Conservation (phyloP, 768 basidiomycete species). For the Serendipita sp. region DNA sequence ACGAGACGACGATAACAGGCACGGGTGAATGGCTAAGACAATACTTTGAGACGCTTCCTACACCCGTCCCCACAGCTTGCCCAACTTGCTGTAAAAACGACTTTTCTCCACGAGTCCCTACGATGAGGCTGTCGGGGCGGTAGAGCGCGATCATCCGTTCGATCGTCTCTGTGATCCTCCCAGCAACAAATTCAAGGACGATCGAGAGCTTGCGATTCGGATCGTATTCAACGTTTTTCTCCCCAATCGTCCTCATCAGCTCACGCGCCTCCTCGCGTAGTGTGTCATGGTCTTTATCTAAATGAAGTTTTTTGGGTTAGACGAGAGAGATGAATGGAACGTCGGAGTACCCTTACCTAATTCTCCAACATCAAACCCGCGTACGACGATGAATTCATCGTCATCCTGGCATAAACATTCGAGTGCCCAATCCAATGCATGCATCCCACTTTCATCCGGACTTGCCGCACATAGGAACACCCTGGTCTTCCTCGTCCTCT, state of each 20-base stretch:
- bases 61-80: constrained; percentile 33
- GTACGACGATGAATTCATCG: constrained; percentile 82
- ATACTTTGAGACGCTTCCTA: constrained; percentile 47
- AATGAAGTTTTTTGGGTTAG: not conserved
- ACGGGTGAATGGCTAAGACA: constrained; percentile 87
- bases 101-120: constrained; percentile 69
- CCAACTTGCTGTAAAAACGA: constrained; percentile 38
- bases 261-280: constrained; percentile 75
- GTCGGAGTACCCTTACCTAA: constrained; percentile 34
- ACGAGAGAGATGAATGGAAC: not conserved
- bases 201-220: constrained; percentile 71
- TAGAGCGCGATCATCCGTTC: constrained; percentile 87
- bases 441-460: constrained; percentile 70
- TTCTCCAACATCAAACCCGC: constrained; percentile 80
- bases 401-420: constrained; percentile 72
- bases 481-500: constrained; percentile 56
- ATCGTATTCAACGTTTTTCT: constrained; percentile 63
- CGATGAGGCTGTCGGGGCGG: constrained; percentile 81
- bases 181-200: constrained; percentile 88
- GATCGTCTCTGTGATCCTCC: constrained; percentile 74
- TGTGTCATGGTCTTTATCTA: constrained; percentile 60
- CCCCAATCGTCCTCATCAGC: constrained; percentile 64
- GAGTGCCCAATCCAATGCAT: constrained; percentile 88
- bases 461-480: constrained; percentile 84
- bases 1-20: constrained; percentile 84